phyloP scores from a whole-genome alignment of 768 basidiomycete genomes.

The Suillus discolor region DNA sequence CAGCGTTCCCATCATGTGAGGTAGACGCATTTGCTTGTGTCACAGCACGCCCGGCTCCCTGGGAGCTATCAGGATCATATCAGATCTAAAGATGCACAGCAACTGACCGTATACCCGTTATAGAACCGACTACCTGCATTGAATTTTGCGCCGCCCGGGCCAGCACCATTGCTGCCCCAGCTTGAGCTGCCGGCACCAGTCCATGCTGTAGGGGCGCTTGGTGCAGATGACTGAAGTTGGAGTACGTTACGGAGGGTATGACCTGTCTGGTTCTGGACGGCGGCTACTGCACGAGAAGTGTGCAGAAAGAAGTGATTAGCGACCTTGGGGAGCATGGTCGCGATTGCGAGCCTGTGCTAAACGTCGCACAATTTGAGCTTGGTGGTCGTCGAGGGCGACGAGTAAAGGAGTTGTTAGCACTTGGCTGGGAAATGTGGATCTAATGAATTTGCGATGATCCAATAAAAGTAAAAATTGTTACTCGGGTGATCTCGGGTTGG shows the following conservation, averaged over 20 bases:
- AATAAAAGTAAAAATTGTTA: constrained; percentile 20
- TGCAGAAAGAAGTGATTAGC: constrained; percentile 77
- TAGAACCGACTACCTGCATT: constrained; percentile 74
- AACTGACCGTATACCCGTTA: constrained; percentile 63
- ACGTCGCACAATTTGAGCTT: constrained; percentile 4
- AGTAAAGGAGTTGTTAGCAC: neutral
- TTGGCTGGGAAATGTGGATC: neutral
- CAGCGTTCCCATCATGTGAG: constrained; percentile 49
- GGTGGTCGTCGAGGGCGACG: constrained; percentile 9
- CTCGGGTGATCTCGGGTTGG: constrained; percentile 25
- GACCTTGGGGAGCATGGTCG: constrained; percentile 78
- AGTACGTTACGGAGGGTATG: constrained; percentile 78
- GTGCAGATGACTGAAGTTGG: constrained; percentile 58
- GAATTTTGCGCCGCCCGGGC: constrained; percentile 74
- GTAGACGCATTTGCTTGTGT: constrained; percentile 71
- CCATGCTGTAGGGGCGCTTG: constrained; percentile 43
- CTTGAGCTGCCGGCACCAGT: constrained; percentile 48
- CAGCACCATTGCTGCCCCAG: constrained; percentile 58
- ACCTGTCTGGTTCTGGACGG: constrained; percentile 70
- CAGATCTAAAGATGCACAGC: neutral
- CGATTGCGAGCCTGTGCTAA: constrained; percentile 12
- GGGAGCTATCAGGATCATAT: constrained; percentile 14
- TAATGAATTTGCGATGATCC: neutral
- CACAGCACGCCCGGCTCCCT: constrained; percentile 72
- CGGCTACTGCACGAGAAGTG: constrained; percentile 74